Base-by-base conservation (phyloP, 1,139 yeast species). In the Geotrichum klebahnii region DNA sequence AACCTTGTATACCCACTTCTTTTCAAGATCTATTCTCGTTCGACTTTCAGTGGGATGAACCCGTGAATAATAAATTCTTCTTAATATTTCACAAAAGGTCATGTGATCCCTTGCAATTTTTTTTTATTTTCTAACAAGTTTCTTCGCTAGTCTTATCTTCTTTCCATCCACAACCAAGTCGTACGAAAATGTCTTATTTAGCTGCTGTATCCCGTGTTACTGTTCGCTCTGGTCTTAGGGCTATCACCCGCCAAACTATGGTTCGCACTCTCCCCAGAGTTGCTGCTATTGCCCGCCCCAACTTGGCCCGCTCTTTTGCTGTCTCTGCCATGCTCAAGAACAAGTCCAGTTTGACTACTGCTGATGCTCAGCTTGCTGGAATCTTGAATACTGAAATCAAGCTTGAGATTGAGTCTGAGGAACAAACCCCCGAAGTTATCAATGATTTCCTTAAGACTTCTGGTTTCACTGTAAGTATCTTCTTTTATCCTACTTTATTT, bases 361-460 rank as follows among this genome's bases (percentile, higher is more conserved):
- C 67, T 41, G 67, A 62, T 44, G 61, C 66, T 37, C 69, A 67
- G 55, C 64, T 69, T 22, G 61, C 62, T 28, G 61, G 66, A 22
- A 71, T 73, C 34, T 65, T 76, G 51, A 65, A 68, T 48, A 63
- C 68, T 46, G 80, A 77, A 61, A 66, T 75, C 47, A 70, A 69
- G 55, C 65, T 70, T 26, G 78, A 74, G 56, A 62, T 57, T 42
- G 68, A 61, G 46, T 62, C 70, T 43, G 67, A 64, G 48, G 57
- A 60, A 38, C 61, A 58, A 26, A 64, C 57, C 41, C 67, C 69
- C 40, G 66, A 63, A 37, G 53, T 53, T 29, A 54, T 54, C 32
- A 53, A 53, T 43, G 51, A 55, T 44, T 86, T 75, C 66, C 69
- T 85, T 57, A 67, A 71, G 43, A 67, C 73, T 22, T 71, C 79